Evolutionary conservation across 139 green algal genomes (phyloP).

Genomic region (Chlorella sp.): DNA sequence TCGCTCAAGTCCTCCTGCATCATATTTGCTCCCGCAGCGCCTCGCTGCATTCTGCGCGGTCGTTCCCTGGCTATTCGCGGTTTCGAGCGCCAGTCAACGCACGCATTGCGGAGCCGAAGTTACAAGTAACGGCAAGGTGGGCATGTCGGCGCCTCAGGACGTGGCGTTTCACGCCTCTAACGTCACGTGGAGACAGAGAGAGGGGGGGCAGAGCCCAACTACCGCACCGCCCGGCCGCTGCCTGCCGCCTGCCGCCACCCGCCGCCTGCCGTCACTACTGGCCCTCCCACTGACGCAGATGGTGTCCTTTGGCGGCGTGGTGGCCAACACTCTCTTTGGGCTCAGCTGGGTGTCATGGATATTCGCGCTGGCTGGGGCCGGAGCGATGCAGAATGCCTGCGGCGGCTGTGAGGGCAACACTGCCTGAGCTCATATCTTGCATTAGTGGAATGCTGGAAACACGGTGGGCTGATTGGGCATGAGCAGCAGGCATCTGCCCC

Average conservation of each 20-base stretch:
- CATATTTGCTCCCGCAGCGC: slow-evolving; percentile 4
- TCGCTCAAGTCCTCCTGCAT: not conserved
- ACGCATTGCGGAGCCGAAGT: too few species aligned
- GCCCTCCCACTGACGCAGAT: too few species aligned
- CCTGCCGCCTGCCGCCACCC: not conserved
- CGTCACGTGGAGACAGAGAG: not conserved
- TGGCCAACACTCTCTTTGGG: not conserved
- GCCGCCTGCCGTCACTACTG: too few species aligned
- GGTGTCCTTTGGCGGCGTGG: too few species aligned
- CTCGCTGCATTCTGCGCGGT: too few species aligned
- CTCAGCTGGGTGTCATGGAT: not conserved
- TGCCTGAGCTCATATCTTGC: too few species aligned
- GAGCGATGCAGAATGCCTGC: slow-evolving; percentile 10
- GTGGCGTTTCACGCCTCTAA: not conserved
- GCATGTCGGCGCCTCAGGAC: not conserved
- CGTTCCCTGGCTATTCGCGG: too few species aligned
- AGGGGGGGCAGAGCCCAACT: not conserved
- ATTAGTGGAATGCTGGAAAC: too few species aligned
- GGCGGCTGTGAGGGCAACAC: slow-evolving; percentile 8
- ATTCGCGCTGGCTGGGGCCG: slow-evolving; percentile 7
- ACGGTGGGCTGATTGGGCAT: not conserved
- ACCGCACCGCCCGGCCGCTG: not conserved
- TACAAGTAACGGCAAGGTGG: too few species aligned
- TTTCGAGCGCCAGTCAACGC: too few species aligned
- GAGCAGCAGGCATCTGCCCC: not conserved